Base-by-base conservation (phyloP, 73 alveolate species). In the Paramecium tetraurelia region DNA sequence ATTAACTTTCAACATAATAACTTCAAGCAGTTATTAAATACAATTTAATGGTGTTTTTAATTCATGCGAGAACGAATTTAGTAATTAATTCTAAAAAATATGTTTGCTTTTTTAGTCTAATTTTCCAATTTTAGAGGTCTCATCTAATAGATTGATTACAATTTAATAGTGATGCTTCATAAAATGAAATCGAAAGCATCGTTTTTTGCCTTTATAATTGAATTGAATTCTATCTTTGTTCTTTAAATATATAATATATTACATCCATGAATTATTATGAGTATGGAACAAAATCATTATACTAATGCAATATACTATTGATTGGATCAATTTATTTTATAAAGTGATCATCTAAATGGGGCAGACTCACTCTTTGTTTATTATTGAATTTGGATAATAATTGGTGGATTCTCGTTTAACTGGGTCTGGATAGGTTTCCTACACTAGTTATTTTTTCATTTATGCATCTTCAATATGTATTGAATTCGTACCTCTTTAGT, bases 61-160 rank as follows among this genome's bases (percentile, higher is more conserved):
- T 80, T 80, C 90, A 80, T 80, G 90, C 7, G 90, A 80, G 10
- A 80, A 80, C 11, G 76, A 44, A 44, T 80, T 80, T 20, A 80
- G 14, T 2, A 80, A 46, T 41, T 41, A 80, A 48, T 80, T 40
- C 50, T 80, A 46, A 48, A 80, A 80, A 20, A 22, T 46, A 46
- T 38, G 41, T 43, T 80, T 31, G 12, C 59, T 36, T 36, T 72
- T 33, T 18, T 72, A 21, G 16, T 40, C 57, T 38, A 21, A 20
- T 36, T 72, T 33, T 21, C 36, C 86, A n/a, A 72, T 40, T 18
- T 72, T 72, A 12, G 57, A 36, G 1, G 86, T 72, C 7, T 36
- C 59, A 72, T 72, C 86, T 36, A 72, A 21, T 21, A 72, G 5
- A n/a, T 20, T 72, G 20, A 72, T 40, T 16, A 35, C 12, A 72